A percentile compares a stretch with the other conserved stretches of the same genome.
phyloP scores from a whole-genome alignment of 2,329 filamentous ascomycete genomes.

The Phialocephala sp. region DNA sequence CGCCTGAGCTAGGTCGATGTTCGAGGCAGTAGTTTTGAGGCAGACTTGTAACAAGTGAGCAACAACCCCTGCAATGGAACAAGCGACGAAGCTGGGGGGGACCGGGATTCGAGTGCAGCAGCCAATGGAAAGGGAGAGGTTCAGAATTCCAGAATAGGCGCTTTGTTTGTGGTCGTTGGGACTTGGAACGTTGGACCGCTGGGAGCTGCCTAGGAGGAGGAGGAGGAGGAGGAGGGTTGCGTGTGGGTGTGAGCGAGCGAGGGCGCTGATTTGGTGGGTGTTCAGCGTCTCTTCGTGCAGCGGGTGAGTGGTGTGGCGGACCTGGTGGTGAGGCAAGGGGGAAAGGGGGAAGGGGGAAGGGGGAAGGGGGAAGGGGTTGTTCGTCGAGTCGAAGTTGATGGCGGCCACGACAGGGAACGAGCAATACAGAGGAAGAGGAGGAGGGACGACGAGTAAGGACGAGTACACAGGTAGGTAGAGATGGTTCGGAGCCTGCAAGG shows the following conservation, averaged over 20 bases:
- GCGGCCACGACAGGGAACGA: too few relatives aligned
- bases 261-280: constrained; percentile 1
- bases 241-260: not conserved
- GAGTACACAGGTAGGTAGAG: too few relatives aligned
- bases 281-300: not conserved
- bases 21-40: constrained; percentile 46
- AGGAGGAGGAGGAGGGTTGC: not conserved
- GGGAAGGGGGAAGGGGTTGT: not conserved
- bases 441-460: too few relatives aligned
- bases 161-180: not conserved
- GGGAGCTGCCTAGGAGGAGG: too few relatives aligned
- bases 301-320: not conserved
- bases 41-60: constrained; percentile 45
- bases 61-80: constrained; percentile 36
- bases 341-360: not conserved
- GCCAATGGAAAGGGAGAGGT: not conserved
- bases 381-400: too few relatives aligned
- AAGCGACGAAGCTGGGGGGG: constrained; percentile 41
- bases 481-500: too few relatives aligned
- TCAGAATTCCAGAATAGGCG: not conserved
- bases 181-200: too few relatives aligned
- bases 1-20: constrained; percentile 21
- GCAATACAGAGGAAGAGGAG: too few relatives aligned
- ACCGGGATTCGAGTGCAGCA: constrained; percentile 10
- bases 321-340: not conserved